These are phyloP conservation scores for Chytriomyces hyalinus DNA, from an alignment of 192 early-diverging fungal species.

Conservation along the genomic window DNA sequence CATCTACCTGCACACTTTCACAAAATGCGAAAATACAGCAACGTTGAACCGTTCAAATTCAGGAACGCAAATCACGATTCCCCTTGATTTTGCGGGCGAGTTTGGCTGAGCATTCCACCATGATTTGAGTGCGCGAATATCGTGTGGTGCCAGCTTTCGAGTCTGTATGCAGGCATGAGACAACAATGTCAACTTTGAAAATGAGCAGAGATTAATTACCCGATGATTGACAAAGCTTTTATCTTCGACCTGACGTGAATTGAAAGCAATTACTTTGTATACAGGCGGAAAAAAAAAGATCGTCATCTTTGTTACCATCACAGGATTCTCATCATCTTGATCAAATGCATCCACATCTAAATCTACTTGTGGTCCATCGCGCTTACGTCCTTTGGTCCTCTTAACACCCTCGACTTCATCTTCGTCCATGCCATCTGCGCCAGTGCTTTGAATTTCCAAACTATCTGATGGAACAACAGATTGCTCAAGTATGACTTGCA, in stretches of 20 bases:
- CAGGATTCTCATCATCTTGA: neutral
- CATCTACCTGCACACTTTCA: slow-evolving; percentile 69
- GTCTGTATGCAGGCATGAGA: neutral
- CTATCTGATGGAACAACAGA: neutral
- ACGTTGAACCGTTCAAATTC: slow-evolving; percentile 87
- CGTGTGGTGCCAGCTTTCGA: slow-evolving; percentile 4
- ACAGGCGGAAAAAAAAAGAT: too few species aligned
- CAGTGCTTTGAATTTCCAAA: too few species aligned
- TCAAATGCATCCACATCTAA: neutral
- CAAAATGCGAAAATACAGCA: slow-evolving; percentile 73
- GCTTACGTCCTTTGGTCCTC: neutral
- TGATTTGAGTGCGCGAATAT: slow-evolving; percentile 8
- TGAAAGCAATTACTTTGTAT: too few species aligned
- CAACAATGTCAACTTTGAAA: neutral
- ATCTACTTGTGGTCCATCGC: neutral
- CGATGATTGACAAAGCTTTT: neutral
- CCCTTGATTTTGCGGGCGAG: neutral
- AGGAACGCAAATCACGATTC: slow-evolving; percentile 76
- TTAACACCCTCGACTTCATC: neutral
- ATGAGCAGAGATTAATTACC: neutral
- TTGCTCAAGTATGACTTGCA: neutral
- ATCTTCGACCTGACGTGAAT: neutral
- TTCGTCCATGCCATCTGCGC: too few species aligned
- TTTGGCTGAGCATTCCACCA: slow-evolving; percentile 1
- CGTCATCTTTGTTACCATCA: too few species aligned